Percentiles rank a stretch among this genome's conserved stretches.
Evolutionary conservation across 768 basidiomycete species (phyloP).

Genomic region (Calocybe cyanea): DNA sequence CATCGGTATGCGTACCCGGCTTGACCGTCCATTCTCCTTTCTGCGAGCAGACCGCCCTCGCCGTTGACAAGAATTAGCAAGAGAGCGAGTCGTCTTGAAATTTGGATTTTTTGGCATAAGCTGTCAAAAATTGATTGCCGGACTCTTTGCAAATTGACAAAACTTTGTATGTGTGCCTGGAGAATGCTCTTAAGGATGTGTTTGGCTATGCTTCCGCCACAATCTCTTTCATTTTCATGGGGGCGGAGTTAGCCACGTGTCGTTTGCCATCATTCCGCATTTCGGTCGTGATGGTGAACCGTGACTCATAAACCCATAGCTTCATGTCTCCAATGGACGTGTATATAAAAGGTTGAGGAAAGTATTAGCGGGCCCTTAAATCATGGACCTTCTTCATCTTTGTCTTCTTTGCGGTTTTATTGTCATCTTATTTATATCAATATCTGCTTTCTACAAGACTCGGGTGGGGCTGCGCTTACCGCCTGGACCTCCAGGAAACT

Average conservation of each 20-base stretch:
- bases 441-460: constrained; percentile 1
- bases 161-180: too few relatives aligned
- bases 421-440: neutral
- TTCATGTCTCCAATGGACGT: too few relatives aligned
- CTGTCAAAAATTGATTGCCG: constrained; percentile 3
- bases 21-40: too few relatives aligned
- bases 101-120: neutral
- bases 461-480: constrained; percentile 17
- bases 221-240: neutral
- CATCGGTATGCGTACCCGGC: too few relatives aligned
- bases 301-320: constrained; percentile 3
- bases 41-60: too few relatives aligned
- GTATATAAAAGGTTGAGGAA: constrained; percentile 5
- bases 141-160: neutral
- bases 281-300: constrained; percentile 4
- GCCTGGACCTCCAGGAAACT: constrained; percentile 22
- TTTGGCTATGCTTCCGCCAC: too few relatives aligned
- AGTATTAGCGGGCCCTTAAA: neutral
- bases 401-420: constrained; percentile 6
- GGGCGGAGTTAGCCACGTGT: constrained; percentile 4
- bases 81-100: neutral
- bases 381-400: constrained; percentile 7
- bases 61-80: neutral
- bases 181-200: too few relatives aligned
- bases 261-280: neutral